These are phyloP conservation scores for Rhizopus delemar DNA, from an alignment of 371 early-diverging fungal genomes.

Conservation along the genomic window DNA sequence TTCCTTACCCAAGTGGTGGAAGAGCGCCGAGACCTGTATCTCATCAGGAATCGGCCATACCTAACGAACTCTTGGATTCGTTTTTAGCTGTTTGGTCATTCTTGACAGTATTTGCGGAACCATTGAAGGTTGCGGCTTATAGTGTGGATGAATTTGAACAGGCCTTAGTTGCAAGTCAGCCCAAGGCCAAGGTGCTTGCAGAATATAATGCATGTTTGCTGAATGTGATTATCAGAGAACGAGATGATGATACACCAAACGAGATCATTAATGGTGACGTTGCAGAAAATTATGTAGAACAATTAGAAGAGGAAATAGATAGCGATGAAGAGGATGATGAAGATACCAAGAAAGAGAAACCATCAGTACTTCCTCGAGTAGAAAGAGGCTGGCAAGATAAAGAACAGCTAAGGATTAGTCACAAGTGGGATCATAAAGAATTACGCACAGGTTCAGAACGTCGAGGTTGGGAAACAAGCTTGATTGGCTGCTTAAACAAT, in stretches of 20 bases:
- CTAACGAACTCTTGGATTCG: conserved; percentile 35
- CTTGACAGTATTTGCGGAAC: conserved; percentile 45
- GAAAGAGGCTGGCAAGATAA: conserved; percentile 45
- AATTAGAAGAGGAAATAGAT: conserved; percentile 15
- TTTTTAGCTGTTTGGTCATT: conserved; percentile 45
- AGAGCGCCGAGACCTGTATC: conserved; percentile 38
- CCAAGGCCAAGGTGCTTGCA: conserved; percentile 33
- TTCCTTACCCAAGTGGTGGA: conserved; percentile 51
- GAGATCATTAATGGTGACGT: conserved; percentile 38
- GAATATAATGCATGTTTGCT: conserved; percentile 39
- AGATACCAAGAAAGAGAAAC: conserved; percentile 11
- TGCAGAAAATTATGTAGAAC: conserved; percentile 36
- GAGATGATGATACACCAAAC: conserved; percentile 38
- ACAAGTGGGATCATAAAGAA: conserved; percentile 48
- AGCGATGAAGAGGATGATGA: conserved; percentile 10
- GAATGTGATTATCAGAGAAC: conserved; percentile 52
- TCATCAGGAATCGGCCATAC: conserved; percentile 24
- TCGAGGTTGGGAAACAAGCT: conserved; percentile 46
- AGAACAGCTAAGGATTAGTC: conserved; percentile 33
- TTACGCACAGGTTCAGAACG: conserved; percentile 34
- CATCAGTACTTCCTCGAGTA: conserved; percentile 18
- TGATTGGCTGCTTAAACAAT: conserved; percentile 53
- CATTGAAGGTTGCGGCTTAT: conserved; percentile 35
- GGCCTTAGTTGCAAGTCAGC: conserved; percentile 30
- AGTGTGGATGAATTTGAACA: conserved; percentile 51